A percentile compares a stretch with the other conserved stretches of the same genome.
phyloP scores from a whole-genome alignment of 345 rosid genomes.

The Aurinia saxatilis region DNA sequence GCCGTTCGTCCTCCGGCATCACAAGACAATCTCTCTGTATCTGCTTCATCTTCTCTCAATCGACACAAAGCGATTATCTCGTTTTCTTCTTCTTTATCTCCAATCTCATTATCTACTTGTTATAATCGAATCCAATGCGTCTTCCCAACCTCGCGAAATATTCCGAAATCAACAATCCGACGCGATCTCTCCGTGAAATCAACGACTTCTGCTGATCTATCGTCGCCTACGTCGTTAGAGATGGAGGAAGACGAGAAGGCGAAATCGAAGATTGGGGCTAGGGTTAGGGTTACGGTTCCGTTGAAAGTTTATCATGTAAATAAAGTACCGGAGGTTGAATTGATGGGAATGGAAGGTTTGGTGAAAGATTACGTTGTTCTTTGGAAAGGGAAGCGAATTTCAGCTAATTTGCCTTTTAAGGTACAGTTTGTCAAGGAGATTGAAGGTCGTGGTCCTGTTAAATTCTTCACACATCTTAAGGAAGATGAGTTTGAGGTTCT shows the following conservation, averaged over 20 bases:
- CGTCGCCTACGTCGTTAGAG: constrained; percentile 25
- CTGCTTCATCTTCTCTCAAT: too few species aligned
- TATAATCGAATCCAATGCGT: constrained; percentile 23
- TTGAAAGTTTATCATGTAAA: constrained; percentile 84
- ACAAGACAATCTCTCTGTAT: background rate
- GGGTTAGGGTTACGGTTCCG: constrained; percentile 68
- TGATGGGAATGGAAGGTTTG: constrained; percentile 71
- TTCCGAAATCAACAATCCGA: constrained; percentile 16
- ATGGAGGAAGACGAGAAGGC: constrained; percentile 26
- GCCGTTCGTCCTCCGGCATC: constrained; percentile 25
- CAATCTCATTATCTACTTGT: constrained; percentile 2
- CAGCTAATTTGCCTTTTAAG: constrained; percentile 82
- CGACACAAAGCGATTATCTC: too few species aligned
- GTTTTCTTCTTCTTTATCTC: background rate
- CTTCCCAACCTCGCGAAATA: constrained; percentile 15
- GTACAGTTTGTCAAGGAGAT: constrained; percentile 55
- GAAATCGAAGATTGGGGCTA: constrained; percentile 49
- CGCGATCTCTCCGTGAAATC: constrained; percentile 38
- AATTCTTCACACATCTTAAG: constrained; percentile 83
- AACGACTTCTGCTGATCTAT: constrained; percentile 17
- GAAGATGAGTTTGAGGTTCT: constrained; percentile 72
- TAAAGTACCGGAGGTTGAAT: constrained; percentile 64
- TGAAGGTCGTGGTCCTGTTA: constrained; percentile 68
- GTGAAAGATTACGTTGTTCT: constrained; percentile 59
- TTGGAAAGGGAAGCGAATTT: constrained; percentile 76